Evolutionary conservation across 371 early-diverging fungal species (phyloP), one percentile per base, ranked within the genome.

Genomic region (Parasitella parasitica): DNA sequence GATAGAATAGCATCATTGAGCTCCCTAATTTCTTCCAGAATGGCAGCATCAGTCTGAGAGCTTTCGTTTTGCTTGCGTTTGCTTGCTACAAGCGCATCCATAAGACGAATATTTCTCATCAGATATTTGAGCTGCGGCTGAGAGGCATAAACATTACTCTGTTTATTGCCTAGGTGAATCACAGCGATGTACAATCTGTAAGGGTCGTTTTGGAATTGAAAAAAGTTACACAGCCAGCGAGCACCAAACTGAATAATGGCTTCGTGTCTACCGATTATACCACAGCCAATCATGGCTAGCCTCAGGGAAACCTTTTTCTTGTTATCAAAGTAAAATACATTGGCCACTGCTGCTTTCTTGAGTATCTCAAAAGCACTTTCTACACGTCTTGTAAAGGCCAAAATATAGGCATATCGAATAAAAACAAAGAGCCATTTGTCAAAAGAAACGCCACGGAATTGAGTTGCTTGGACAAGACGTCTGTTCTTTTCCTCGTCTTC

Each of bases 271-370:
- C 71, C 66, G 8, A 83, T 66, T 1, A 86, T 22, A 18, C 85
- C 85, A 32, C 81, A 74, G 0, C 84, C 89, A 87, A 92, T 69
- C 61, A 86, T 69, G 8, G 87, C 81, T 36, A 92, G 22, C 49
- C 83, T 80, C 41, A 93, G 68, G 0, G 77, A 61, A 0, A 77
- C 59, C 24, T 72, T 75, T 55, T 69, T 75, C 15, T 63, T 55
- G 7, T 78, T 63, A 37, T 90, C 77, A n/a, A 85, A 80, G 54
- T 80, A 89, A 60, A 88, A 92, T 3, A 92, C 85, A 57, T 86
- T 88, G 9, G 92, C 86, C 30, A 84, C 83, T 39, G 66, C 65
- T 3, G 85, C 82, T 28, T 75, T 60, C 61, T 82, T 85, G 39
- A 93, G 60, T 15, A 87, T 59, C n/a, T 82, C 79, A 30, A 82